Evolutionary conservation across 768 basidiomycete species (phyloP), one percentile per base, ranked within the genome.

Genomic region (Rhodotorula sphaerocarpa): DNA sequence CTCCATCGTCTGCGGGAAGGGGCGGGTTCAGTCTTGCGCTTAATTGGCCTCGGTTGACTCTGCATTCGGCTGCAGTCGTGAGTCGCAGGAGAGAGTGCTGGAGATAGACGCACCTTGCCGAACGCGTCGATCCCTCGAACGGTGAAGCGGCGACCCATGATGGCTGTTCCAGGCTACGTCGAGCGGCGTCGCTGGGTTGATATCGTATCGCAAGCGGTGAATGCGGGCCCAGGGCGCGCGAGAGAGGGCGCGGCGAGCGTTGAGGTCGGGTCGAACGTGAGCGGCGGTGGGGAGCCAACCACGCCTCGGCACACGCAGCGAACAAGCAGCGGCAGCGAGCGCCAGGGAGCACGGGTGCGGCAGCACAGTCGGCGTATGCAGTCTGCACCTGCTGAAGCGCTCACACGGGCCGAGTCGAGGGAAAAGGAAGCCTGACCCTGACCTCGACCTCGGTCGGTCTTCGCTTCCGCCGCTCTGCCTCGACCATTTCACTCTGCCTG

Each of bases 41-140:
- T n/a, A n/a, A 21, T 59, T 21, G 18, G 70, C 20, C 31, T 18
- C 41, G 16, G 11, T n/a, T 25, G 9, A 5, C 11, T 16, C 43
- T 21, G 25, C 36, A 21, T 14, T n/a, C 34, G 14, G 30, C 44
- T 43, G 21, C 39, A 39, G 39, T 39, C 18, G 39, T 18, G 9
- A 23, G 34, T 16, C 28, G 25, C 28, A 3, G 7, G 46, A n/a
- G 31, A 27, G 34, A 47, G 33, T 4, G 14, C n/a, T 30, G 31
- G 1, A 23, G 28, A 3, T 18, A 33, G 36, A 57, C 80, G 70
- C 72, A 93, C 93, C 86, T 97, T 99, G 66, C 95, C 95, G 80
- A 99, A 99, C 77, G 95, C 95, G 80, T 99, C 95, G 57, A 97
- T 82, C 90, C 89, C 75, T 88, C 90, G 72, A 97, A 43, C 47